Conservation (phyloP, 306 rosid species). For the Prunus davidiana region DNA sequence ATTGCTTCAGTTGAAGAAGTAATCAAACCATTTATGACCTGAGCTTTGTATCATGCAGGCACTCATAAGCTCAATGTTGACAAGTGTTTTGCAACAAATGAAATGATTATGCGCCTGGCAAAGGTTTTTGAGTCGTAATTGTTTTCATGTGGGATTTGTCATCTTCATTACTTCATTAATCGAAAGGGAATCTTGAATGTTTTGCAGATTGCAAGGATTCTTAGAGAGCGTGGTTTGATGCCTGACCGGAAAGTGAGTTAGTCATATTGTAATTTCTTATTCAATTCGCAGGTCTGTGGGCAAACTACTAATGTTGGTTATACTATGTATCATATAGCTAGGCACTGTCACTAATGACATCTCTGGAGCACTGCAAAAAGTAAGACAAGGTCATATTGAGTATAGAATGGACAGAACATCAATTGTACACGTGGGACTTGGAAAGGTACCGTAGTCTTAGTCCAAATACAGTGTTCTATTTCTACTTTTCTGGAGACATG, state of each 20-base stretch:
- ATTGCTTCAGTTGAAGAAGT: not conserved
- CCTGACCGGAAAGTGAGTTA: conserved; percentile 92
- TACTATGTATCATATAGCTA: conserved; percentile 51
- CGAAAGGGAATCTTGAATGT: conserved; percentile 11
- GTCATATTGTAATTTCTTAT: conserved; percentile 18
- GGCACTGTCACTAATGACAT: conserved; percentile 94
- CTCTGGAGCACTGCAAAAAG: conserved; percentile 74
- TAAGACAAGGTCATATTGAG: conserved; percentile 77
- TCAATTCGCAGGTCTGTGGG: conserved; percentile 11
- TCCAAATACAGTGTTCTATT: conserved; percentile 16
- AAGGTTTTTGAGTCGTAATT: conserved; percentile 54
- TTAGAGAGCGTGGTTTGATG: conserved; percentile 90
- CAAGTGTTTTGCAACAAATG: conserved; percentile 96
- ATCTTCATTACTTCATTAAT: conserved; percentile 18
- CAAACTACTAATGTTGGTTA: conserved; percentile 25
- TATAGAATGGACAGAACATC: conserved; percentile 95
- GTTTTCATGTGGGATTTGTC: conserved; percentile 16
- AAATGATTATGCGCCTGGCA: conserved; percentile 89
- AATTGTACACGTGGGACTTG: conserved; percentile 83
- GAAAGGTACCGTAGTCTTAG: conserved; percentile 60
- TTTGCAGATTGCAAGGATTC: conserved; percentile 84
- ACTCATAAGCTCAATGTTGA: conserved; percentile 86
- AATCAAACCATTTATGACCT: conserved; percentile 3
- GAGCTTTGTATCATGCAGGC: conserved; percentile 43
- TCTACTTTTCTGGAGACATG: not conserved